phyloP scores from a whole-genome alignment of 345 rosid species.

The Lepidium africanum region DNA sequence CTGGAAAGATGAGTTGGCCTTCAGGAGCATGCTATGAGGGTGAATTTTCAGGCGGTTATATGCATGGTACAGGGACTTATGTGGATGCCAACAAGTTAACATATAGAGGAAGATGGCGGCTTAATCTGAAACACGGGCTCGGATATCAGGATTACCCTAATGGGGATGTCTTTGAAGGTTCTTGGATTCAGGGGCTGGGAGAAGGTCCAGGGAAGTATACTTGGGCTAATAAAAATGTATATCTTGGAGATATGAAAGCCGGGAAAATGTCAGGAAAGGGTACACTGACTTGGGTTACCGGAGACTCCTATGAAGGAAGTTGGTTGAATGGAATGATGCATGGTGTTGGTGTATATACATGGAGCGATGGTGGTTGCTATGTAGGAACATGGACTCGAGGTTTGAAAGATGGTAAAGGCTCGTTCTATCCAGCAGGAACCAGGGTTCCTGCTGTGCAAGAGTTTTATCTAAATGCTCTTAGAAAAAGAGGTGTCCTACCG shows the following conservation, averaged over 20 bases:
- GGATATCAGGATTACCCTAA: constrained; percentile 75
- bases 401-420: constrained; percentile 93
- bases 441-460: constrained; percentile 65
- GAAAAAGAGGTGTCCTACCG: constrained; percentile 83
- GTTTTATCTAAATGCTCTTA: constrained; percentile 65
- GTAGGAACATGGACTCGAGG: constrained; percentile 95
- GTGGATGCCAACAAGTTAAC: constrained; percentile 40
- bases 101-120: constrained; percentile 86
- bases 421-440: constrained; percentile 82
- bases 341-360: constrained; percentile 88
- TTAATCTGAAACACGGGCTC: constrained; percentile 86
- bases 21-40: constrained; percentile 77
- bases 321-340: constrained; percentile 95
- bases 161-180: constrained; percentile 80
- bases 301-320: constrained; percentile 86
- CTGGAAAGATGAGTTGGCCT: constrained; percentile 68
- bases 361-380: constrained; percentile 84
- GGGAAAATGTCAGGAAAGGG: constrained; percentile 98
- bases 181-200: constrained; percentile 81
- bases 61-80: constrained; percentile 72
- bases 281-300: constrained; percentile 73
- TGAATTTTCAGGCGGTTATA: constrained; percentile 86
- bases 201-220: constrained; percentile 95
- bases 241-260: constrained; percentile 81
- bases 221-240: constrained; percentile 79